Base-by-base conservation (phyloP, 2,329 filamentous ascomycete genomes). In the Claviceps paspali region DNA sequence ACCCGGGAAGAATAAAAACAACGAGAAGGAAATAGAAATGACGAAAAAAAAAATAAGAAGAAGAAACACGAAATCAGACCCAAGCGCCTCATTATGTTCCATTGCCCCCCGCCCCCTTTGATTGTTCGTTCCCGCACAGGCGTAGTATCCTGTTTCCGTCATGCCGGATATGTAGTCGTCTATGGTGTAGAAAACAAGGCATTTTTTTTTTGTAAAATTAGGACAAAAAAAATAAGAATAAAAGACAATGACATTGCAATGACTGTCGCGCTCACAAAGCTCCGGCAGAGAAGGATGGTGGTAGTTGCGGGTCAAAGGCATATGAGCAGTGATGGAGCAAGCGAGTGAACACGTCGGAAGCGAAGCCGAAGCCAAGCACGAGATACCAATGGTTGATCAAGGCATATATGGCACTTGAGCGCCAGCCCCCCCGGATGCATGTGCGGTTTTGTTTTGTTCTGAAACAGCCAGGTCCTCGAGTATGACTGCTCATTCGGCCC, bases 401-500 rank as follows among this genome's bases (percentile, higher is more conserved):
- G n/a, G n/a, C n/a, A n/a, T n/a, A n/a, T n/a, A n/a, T n/a, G n/a
- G n/a, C n/a, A n/a, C 21, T 5, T 26, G 24, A 26, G 24, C 10
- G 6, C 24, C 29, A 22, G 5, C 21, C 21, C 21, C 21, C 8
- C 21, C 21, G 5, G 21, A 22, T 22, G 21, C 5, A 22, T 5
- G 21, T 22, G 21, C n/a, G n/a, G n/a, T n/a, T n/a, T n/a, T n/a
- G n/a, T 22, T 5, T 22, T 22, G 21, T 22, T 22, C 21, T 22
- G 21, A 22, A 22, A 8, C 21, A 27, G 17, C n/a, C 10, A 24
- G 28, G 15, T 18, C 2, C 24, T 27, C 18, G 21, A 4, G 32
- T 17, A 33, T 4, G 18, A 5, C 6, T 12, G 21, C 22, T 42
- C 53, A 76, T 53, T 69, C 55, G 6, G 71, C 68, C 38, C 62